A percentile compares a stretch with the other conserved stretches of the same genome.
Evolutionary conservation across 164 flowering plant genomes (phyloP).

Genomic region (Malania oleifera): DNA sequence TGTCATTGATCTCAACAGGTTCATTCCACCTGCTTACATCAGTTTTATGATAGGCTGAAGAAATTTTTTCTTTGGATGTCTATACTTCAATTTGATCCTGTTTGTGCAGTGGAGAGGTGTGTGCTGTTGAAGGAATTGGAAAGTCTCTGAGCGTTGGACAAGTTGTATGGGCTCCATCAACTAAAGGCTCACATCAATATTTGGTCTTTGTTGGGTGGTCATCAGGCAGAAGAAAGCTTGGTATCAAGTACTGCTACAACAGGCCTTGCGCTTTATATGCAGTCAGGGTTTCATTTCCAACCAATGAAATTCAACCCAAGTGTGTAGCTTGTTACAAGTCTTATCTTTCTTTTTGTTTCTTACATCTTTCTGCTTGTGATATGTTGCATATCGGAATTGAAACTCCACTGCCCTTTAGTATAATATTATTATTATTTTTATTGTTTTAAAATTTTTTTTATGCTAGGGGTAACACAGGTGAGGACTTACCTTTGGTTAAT

Average conservation of each 20-base stretch:
- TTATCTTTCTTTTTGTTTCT: not conserved
- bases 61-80: not conserved
- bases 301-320: slow-evolving; percentile 29
- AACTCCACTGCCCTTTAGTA: not conserved
- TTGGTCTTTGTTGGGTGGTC: slow-evolving; percentile 96
- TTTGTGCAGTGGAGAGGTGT: slow-evolving; percentile 72
- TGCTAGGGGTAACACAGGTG: slow-evolving; percentile 29
- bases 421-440: slow-evolving; percentile 3
- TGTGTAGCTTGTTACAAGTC: slow-evolving; percentile 20
- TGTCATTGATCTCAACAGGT: slow-evolving; percentile 69
- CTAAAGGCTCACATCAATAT: slow-evolving; percentile 34
- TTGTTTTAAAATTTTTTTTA: slow-evolving; percentile 5
- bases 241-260: slow-evolving; percentile 88
- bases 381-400: not conserved
- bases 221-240: slow-evolving; percentile 69
- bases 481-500: slow-evolving; percentile 33
- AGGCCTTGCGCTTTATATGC: slow-evolving; percentile 90
- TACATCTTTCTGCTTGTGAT: not conserved
- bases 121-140: slow-evolving; percentile 54
- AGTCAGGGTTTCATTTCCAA: slow-evolving; percentile 41
- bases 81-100: slow-evolving; percentile 5
- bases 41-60: not conserved
- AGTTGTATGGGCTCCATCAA: slow-evolving; percentile 88
- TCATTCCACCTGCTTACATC: not conserved
- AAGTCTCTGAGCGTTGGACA: slow-evolving; percentile 84